phyloP scores from a whole-genome alignment of 306 rosid genomes.

The Coriaria nepalensis region DNA sequence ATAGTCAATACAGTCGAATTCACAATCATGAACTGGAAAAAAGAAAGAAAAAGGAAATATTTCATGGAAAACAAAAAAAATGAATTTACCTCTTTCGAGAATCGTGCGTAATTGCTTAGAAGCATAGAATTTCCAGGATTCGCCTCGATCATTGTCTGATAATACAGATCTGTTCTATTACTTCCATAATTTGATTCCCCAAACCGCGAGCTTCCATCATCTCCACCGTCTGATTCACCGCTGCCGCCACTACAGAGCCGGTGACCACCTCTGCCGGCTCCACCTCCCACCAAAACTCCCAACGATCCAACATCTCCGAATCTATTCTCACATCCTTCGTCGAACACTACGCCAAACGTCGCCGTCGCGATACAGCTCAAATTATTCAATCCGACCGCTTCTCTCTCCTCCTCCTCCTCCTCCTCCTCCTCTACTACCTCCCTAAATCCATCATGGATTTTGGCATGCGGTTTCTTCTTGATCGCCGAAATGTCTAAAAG shows the following conservation, averaged over 20 bases:
- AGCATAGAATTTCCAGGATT: conserved; percentile 65
- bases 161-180: conserved; percentile 38
- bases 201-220: conserved; percentile 33
- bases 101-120: conserved; percentile 67
- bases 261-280: conserved; percentile 24
- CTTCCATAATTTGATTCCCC: conserved; percentile 44
- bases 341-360: conserved; percentile 22
- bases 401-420: conserved; percentile 8
- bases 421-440: conserved; percentile 19
- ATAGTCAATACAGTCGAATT: neutral
- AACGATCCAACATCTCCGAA: conserved; percentile 7
- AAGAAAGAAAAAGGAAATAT: neutral
- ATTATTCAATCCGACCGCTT: neutral
- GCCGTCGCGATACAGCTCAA: conserved; percentile 22
- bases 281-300: conserved; percentile 35
- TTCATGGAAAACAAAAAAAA: neutral
- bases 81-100: conserved; percentile 57
- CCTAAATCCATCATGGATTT: conserved; percentile 14
- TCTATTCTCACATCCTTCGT: conserved; percentile 22
- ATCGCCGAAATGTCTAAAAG: conserved; percentile 21
- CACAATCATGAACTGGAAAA: too few relatives aligned
- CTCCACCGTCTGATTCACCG: conserved; percentile 39
- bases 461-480: conserved; percentile 19
- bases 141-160: conserved; percentile 52
- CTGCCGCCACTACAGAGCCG: conserved; percentile 19